A percentile compares a stretch with the other conserved stretches of the same genome.
These are phyloP conservation scores for Colletotrichum lentis DNA, from an alignment of 2,329 filamentous ascomycete genomes.

Conservation along the genomic window DNA sequence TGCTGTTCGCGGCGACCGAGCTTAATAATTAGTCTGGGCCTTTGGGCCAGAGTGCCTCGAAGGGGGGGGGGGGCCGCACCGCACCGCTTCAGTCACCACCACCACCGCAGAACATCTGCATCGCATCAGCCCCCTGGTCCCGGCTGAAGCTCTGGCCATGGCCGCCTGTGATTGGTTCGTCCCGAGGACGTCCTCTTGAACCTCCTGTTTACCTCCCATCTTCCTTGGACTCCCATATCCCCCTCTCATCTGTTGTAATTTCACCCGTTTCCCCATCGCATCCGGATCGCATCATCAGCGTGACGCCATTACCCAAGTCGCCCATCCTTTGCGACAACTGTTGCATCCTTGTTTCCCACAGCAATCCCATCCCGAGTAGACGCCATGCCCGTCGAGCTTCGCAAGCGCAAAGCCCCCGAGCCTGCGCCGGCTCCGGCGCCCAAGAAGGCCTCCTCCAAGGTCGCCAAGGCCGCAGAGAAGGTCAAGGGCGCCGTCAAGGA, in stretches of 20 bases:
- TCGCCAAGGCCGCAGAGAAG: conserved; percentile 50
- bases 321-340: conserved; percentile 24
- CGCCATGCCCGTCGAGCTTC: conserved; percentile 65
- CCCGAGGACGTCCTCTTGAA: conserved; percentile 34
- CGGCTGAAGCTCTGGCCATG: conserved; percentile 36
- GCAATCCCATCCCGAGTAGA: conserved; percentile 6
- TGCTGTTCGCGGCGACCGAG: conserved; percentile 19
- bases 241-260: conserved; percentile 31
- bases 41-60: background rate
- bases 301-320: conserved; percentile 16
- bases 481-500: conserved; percentile 46
- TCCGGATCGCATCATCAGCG: conserved; percentile 32
- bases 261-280: conserved; percentile 25
- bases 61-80: conserved; percentile 13
- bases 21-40: conserved; percentile 20
- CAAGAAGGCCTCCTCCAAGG: conserved; percentile 56
- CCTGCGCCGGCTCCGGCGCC: conserved; percentile 53
- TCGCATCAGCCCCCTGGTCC: conserved; percentile 39
- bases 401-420: conserved; percentile 68
- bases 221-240: conserved; percentile 31
- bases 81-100: conserved; percentile 9
- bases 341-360: conserved; percentile 18
- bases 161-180: conserved; percentile 34
- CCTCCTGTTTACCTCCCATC: conserved; percentile 38
- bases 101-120: conserved; percentile 27